Base-by-base conservation (phyloP, 208 protist genomes). In the Trypanosoma conorhini region DNA sequence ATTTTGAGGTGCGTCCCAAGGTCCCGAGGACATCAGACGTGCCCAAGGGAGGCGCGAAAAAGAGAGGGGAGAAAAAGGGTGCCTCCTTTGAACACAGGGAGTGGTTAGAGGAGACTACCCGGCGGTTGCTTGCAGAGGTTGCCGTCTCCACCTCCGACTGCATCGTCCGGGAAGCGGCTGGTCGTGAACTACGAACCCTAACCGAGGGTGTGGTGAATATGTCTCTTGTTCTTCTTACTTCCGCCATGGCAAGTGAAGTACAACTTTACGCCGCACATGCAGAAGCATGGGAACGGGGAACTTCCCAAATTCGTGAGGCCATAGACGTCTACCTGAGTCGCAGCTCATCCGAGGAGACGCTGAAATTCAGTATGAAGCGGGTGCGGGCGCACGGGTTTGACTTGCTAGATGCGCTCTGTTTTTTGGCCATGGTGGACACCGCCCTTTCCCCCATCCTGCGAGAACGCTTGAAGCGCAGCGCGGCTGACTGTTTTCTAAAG, bases 101-200 rank as follows among this genome's bases (percentile, higher is more conserved):
- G 54, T 75, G 70, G 70, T 35, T 75, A 28, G 70, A 69, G 26
- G 55, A 67, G 30, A 66, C 48, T 38, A 75, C 54, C 40, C 17
- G 48, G 17, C 10, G 13, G 5, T 30, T 75, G 24, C 21, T 75
- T 26, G 40, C 28, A 22, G 62, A 64, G 7, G 54, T 69, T 67
- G 51, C 54, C n/a, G 55, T 75, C 57, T 22, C 56, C 24, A n/a
- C 30, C 19, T 19, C 61, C 7, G 58, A 61, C 28, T 17, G 9
- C 15, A 69, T 75, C 10, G 19, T 44, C 15, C 31, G 51, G 9
- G 40, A 52, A n/a, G 42, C 40, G 22, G 9, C 33, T 33, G 59
- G 35, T 31, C 19, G 42, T 30, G 31, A 75, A 33, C 22, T 69
- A 22, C 50, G 48, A 12, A 63, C 70, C 21, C 22, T 69, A 35